Evolutionary conservation across 2,329 filamentous ascomycete genomes (phyloP).

Genomic region (Lasiodiplodia gonubiensis): DNA sequence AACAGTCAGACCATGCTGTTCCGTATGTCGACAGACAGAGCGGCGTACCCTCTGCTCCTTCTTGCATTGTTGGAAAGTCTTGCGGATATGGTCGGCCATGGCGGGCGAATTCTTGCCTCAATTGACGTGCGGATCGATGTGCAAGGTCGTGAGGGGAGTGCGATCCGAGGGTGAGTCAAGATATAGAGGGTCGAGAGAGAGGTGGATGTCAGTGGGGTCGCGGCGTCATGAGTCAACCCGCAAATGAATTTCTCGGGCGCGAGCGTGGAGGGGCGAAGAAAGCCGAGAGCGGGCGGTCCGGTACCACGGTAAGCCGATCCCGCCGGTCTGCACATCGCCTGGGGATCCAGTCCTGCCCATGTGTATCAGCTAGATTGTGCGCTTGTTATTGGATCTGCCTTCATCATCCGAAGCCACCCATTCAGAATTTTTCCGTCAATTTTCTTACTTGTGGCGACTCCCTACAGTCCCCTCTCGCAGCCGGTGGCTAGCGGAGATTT

Average conservation of each 20-base stretch:
- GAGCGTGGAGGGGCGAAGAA: slow-evolving; percentile 26
- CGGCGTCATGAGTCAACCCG: slow-evolving; percentile 27
- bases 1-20: not conserved
- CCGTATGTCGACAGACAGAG: slow-evolving; percentile 21
- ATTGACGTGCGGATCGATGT: slow-evolving; percentile 2
- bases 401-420: not conserved
- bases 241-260: slow-evolving; percentile 28
- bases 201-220: slow-evolving; percentile 26
- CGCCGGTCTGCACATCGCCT: slow-evolving; percentile 11
- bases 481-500: too few relatives aligned
- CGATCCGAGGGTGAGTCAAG: not conserved
- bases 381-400: not conserved
- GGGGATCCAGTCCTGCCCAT: slow-evolving; percentile 17
- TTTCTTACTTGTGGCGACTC: not conserved
- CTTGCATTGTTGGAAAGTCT: slow-evolving; percentile 58
- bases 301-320: slow-evolving; percentile 12
- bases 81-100: slow-evolving; percentile 55
- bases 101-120: slow-evolving; percentile 28
- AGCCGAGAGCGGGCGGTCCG: slow-evolving; percentile 24
- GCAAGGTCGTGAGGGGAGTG: slow-evolving; percentile 2
- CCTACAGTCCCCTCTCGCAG: not conserved
- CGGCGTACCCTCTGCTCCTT: slow-evolving; percentile 51
- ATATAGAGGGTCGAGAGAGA: slow-evolving; percentile 6
- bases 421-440: not conserved
- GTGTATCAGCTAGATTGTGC: not conserved